Evolutionary conservation across 495 filamentous ascomycete species (phyloP), one percentile per base, ranked within the genome.

Genomic region (Physcia stellaris): DNA sequence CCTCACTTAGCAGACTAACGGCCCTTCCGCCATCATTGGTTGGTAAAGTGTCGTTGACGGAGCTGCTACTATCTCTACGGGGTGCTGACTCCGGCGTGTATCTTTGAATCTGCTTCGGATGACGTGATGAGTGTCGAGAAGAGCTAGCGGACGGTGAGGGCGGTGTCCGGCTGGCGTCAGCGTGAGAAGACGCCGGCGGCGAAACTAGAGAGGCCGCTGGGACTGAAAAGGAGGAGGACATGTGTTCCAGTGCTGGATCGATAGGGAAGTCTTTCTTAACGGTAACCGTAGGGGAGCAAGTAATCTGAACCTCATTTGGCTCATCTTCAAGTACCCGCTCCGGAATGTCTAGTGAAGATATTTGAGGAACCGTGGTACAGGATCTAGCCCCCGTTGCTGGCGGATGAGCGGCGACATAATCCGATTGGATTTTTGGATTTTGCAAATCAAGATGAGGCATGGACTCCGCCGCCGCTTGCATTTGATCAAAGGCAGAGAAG

Each of bases 81-180:
- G 50, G 24, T 34, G 53, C 51, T 7, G 55, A 49, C 27, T 68
- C 65, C 7, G 63, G 58, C 21, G 56, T 53, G 35, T 62, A 65
- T 17, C 66, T 47, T 6, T 68, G 64, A 24, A 57, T 51, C 38
- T 64, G 59, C 32, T 60, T 61, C 15, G 67, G 63, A 39, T 68
- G 67, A 27, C 64, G 64, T 31, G 64, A 70, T 6, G 63, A 67
- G 27, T 68, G 63, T 5, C 66, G 60, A 19, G 67, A 68, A 40
- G 55, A 66, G 2, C 63, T 60, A 23, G 21, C 18, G 6, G 64
- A 67, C 4, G 65, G 64, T 12, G 66, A 62, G 37, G 62, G 57
- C 15, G 41, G 45, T 10, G 46, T 43, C 39, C 60, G 54, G 24
- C 12, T n/a, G 26, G 37, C 18, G 35, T 11, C n/a, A 19, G 67